phyloP scores from a whole-genome alignment of 768 basidiomycete genomes.

The Mrakia hoshinonis region DNA sequence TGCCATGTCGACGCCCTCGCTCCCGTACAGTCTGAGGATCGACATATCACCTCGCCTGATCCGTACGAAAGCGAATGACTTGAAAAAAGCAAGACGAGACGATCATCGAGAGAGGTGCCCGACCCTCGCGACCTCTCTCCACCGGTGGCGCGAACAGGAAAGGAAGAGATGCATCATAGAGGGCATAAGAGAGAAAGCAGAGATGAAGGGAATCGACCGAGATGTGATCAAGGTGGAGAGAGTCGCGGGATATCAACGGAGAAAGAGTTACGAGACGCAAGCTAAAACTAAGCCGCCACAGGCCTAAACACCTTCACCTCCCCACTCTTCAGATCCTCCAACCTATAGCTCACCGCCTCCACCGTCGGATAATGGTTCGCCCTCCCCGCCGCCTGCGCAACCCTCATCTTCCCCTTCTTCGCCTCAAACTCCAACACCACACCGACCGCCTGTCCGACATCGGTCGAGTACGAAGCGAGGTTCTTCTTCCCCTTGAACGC shows the following conservation, averaged over 20 bases:
- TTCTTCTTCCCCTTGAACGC: conserved; percentile 52
- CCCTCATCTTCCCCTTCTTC: conserved; percentile 77
- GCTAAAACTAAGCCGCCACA: background rate
- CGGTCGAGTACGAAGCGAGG: conserved; percentile 61
- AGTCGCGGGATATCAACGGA: background rate
- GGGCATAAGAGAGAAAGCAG: no score
- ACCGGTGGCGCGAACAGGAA: no score
- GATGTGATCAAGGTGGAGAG: background rate
- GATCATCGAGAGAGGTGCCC: no score
- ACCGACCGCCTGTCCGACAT: conserved; percentile 56
- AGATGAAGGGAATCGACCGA: no score
- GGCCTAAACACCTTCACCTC: conserved; percentile 55
- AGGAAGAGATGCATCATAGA: no score
- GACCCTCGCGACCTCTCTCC: no score
- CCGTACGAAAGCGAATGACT: no score
- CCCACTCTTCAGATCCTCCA: conserved; percentile 84
- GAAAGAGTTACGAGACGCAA: background rate
- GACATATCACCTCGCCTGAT: no score
- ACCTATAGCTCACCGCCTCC: conserved; percentile 50
- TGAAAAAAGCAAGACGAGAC: no score
- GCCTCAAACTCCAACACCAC: conserved; percentile 72
- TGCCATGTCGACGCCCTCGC: no score
- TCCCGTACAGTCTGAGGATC: no score
- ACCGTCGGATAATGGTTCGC: conserved; percentile 63
- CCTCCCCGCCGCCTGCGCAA: conserved; percentile 79